Percentiles rank a stretch among this genome's conserved stretches.
These are phyloP conservation scores for Penicillium simplicissimum DNA, from an alignment of 495 filamentous ascomycete genomes.

Conservation along the genomic window DNA sequence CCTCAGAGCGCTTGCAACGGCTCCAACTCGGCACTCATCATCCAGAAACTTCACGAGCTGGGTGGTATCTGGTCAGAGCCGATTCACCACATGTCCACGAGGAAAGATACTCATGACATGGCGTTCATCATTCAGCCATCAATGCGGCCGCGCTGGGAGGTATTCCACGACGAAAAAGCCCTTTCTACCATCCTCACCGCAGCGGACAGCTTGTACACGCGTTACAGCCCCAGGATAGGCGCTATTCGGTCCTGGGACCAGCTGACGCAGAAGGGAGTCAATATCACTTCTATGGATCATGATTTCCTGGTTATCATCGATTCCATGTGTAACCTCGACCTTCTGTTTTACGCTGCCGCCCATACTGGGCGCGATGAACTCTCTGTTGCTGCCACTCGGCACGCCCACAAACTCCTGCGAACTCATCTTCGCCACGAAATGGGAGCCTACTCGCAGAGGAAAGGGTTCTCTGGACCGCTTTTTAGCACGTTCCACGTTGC, in stretches of 20 bases:
- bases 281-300: constrained; percentile 25
- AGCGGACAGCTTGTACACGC: constrained; percentile 34
- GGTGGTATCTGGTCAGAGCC: constrained; percentile 19
- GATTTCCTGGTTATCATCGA: constrained; percentile 48
- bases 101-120: constrained; percentile 47
- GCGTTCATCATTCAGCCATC: constrained; percentile 45
- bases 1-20: constrained; percentile 10
- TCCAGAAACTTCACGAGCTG: constrained; percentile 9
- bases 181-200: constrained; percentile 33
- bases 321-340: constrained; percentile 44
- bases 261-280: constrained; percentile 21
- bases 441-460: constrained; percentile 16
- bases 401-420: constrained; percentile 34
- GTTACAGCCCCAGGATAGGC: constrained; percentile 34
- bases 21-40: not conserved
- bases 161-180: constrained; percentile 32
- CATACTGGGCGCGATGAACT: constrained; percentile 29
- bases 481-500: constrained; percentile 39
- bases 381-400: constrained; percentile 34
- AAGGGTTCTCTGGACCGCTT: constrained; percentile 14
- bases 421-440: constrained; percentile 30
- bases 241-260: constrained; percentile 46
- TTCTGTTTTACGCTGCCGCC: constrained; percentile 44
- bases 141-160: constrained; percentile 29
- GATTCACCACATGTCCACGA: constrained; percentile 22